Percentiles rank a stretch among this genome's conserved stretches.
These are phyloP conservation scores for Austroboletus eburneus DNA, from an alignment of 768 basidiomycete species.

Conservation along the genomic window DNA sequence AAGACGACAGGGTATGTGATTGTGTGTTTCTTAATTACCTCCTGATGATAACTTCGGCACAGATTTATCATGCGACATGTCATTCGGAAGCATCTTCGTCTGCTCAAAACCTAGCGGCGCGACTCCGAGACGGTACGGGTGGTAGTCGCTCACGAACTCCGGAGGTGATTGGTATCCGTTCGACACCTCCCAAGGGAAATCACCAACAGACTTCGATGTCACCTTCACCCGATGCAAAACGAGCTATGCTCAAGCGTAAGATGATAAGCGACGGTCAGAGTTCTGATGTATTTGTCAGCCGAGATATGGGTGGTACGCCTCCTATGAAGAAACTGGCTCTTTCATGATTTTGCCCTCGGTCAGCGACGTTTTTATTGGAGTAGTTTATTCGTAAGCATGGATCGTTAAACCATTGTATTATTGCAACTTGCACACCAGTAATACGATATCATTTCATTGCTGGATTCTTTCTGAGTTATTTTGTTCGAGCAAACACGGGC, in stretches of 20 bases:
- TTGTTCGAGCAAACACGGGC: no score
- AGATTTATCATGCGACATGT: slow-evolving; percentile 96
- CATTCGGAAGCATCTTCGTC: slow-evolving; percentile 74
- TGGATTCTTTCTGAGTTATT: slow-evolving; percentile 4
- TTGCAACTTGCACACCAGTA: slow-evolving; percentile 14
- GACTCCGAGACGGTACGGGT: slow-evolving; percentile 57
- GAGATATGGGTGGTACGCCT: slow-evolving; percentile 49
- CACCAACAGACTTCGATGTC: slow-evolving; percentile 39
- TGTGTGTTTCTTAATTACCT: not conserved
- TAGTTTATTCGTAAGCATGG: slow-evolving; percentile 30
- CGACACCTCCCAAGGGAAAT: slow-evolving; percentile 35
- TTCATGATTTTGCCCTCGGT: slow-evolving; percentile 20
- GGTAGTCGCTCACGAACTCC: slow-evolving; percentile 78
- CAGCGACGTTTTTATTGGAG: slow-evolving; percentile 28
- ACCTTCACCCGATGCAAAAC: slow-evolving; percentile 49
- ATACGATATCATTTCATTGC: slow-evolving; percentile 11
- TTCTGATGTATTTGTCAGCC: slow-evolving; percentile 29
- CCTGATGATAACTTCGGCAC: slow-evolving; percentile 6
- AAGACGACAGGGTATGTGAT: slow-evolving; percentile 71
- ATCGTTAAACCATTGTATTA: slow-evolving; percentile 25
- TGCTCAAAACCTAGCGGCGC: slow-evolving; percentile 61
- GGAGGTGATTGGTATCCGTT: slow-evolving; percentile 42
- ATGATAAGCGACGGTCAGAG: slow-evolving; percentile 46
- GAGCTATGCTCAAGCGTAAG: slow-evolving; percentile 72
- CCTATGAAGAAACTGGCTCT: slow-evolving; percentile 67